These are phyloP conservation scores for Solanum bulbocastanum DNA, from an alignment of 257 asterid genomes.

Conservation along the genomic window DNA sequence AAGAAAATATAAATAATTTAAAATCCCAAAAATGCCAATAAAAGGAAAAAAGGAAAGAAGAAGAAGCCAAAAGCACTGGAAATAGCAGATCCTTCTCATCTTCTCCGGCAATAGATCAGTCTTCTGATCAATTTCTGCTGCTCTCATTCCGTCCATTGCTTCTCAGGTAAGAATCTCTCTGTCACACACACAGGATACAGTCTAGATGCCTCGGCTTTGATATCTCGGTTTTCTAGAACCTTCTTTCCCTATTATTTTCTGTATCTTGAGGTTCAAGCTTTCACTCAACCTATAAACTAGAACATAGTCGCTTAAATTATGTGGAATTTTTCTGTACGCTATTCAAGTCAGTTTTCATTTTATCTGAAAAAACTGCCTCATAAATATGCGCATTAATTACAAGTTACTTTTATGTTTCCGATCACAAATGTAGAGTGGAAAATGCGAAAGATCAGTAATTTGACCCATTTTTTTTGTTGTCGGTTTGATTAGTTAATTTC, in stretches of 20 bases:
- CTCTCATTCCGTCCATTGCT: not conserved
- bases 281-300: not conserved
- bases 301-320: not conserved
- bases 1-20: not conserved
- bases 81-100: not conserved
- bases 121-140: not conserved
- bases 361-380: not conserved
- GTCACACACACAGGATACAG: not conserved
- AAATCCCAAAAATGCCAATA: not conserved
- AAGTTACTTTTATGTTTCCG: not conserved
- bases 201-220: not conserved
- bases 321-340: not conserved
- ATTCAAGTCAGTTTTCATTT: not conserved
- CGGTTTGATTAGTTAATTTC: not conserved
- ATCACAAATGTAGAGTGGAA: not conserved
- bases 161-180: not conserved
- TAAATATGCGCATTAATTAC: not conserved
- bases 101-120: not conserved
- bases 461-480: not conserved
- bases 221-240: not conserved
- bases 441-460: not conserved
- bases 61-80: not conserved
- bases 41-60: not conserved
- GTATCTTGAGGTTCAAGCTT: not conserved
- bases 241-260: not conserved